These are phyloP conservation scores for Lentinula sp. DNA, from an alignment of 768 basidiomycete genomes.

Conservation along the genomic window DNA sequence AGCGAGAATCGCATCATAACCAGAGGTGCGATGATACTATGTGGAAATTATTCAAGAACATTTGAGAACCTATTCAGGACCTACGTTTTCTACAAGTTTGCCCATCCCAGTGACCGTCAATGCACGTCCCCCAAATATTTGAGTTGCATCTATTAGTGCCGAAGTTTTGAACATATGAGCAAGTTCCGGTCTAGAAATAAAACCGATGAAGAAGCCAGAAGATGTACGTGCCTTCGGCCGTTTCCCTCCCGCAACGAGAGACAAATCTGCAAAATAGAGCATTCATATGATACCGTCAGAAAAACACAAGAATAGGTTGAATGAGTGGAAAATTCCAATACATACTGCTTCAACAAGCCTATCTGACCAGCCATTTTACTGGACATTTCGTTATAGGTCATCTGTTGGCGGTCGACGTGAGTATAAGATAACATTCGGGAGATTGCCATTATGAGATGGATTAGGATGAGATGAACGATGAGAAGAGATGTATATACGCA, in stretches of 20 bases:
- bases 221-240: constrained; percentile 48
- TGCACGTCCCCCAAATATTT: constrained; percentile 86
- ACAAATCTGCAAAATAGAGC: constrained; percentile 45
- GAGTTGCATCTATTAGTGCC: constrained; percentile 54
- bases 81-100: constrained; percentile 71
- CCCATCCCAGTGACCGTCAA: constrained; percentile 88
- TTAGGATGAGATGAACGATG: not conserved
- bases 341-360: constrained; percentile 83
- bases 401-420: constrained; percentile 34
- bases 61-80: constrained; percentile 15
- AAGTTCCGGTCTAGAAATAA: constrained; percentile 10
- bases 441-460: constrained; percentile 3
- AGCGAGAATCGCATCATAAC: constrained; percentile 80
- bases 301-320: not conserved
- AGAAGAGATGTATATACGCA: not conserved
- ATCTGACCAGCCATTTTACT: constrained; percentile 85
- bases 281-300: not conserved
- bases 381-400: constrained; percentile 82
- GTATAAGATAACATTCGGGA: not conserved
- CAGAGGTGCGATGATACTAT: constrained; percentile 77
- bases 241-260: constrained; percentile 62
- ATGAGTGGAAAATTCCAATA: constrained; percentile 3
- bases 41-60: constrained; percentile 3
- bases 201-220: constrained; percentile 17
- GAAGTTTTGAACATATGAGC: constrained; percentile 23